Base-by-base conservation (phyloP, 2,329 filamentous ascomycete genomes). In the Colletotrichum liriopes region DNA sequence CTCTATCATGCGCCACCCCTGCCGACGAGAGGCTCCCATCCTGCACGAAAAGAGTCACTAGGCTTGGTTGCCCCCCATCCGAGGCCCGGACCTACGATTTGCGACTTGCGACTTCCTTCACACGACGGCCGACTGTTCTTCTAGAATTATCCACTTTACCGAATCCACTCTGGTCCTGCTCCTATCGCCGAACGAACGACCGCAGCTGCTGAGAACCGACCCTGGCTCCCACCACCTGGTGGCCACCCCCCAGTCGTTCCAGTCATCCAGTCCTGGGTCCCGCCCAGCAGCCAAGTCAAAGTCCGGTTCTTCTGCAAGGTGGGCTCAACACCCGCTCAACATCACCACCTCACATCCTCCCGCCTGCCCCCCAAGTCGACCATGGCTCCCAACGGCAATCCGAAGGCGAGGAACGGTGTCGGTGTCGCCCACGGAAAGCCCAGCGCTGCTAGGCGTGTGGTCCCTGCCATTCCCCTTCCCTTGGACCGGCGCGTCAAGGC, bases 391-490 rank as follows among this genome's bases (percentile, higher is more conserved):
- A 68, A 72, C 63, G 69, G 64, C 72, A 64, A 72, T 29, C 49
- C 69, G 59, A 65, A 72, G 70, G 70, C 66, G 66, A 70, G 70
- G 70, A 70, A 65, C 41, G 60, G 70, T 70, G 70, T 59, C 37
- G 70, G 70, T 72, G 70, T 60, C 66, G 65, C 60, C 52, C 29
- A 61, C 43, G 72, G 72, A 59, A 68, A 64, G 61, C 52, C 59
- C 37, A 26, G 20, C 39, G 16, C 47, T 26, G 11, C 54, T 35
- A 82, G 81, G 74, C 77, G 80, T 59, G 78, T 84, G 51, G 76
- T 81, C 68, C 82, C 83, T 71, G 83, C 79, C 67, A 79, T 84
- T 56, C 83, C 83, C 60, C 74, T 84, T 73, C 81, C 81, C 23
- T 79, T 82, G 64, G 68, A 64, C 35, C 73, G 73, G 37, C 73